Conservation (phyloP, 2,329 filamentous ascomycete species). For the Penicillium sp. region DNA sequence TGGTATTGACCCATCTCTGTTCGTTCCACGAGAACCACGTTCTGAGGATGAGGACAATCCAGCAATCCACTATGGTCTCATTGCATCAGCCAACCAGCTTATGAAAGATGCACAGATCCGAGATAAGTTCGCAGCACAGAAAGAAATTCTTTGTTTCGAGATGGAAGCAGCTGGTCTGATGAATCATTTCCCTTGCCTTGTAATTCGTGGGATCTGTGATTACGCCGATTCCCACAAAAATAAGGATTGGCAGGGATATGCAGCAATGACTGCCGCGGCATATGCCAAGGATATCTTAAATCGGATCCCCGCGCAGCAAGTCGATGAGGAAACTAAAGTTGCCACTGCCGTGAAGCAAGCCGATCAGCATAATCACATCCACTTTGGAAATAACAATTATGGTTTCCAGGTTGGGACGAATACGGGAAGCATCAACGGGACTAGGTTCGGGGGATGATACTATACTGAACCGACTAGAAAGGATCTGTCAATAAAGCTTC, state of each 20-base stretch:
- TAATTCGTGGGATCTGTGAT: constrained; percentile 1
- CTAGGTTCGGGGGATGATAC: background rate
- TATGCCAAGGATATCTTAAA: background rate
- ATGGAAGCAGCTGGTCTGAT: background rate
- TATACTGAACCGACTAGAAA: too few species aligned
- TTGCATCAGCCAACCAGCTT: background rate
- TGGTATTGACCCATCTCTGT: background rate
- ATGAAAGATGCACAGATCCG: background rate
- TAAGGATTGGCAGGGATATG: background rate
- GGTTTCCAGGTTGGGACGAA: background rate
- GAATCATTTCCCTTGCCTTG: background rate
- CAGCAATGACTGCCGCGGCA: background rate
- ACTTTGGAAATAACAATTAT: constrained; percentile 9
- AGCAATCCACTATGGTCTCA: constrained; percentile 2
- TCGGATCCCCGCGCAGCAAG: background rate
- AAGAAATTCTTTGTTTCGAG: background rate
- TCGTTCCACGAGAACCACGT: background rate
- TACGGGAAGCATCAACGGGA: background rate
- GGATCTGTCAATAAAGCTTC: too few species aligned
- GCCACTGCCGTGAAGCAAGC: background rate
- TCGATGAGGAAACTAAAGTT: background rate
- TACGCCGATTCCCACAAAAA: background rate
- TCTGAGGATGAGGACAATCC: background rate
- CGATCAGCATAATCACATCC: constrained; percentile 9
- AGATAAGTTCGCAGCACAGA: background rate